Base-by-base conservation (phyloP, 768 basidiomycete genomes). In the Tricholoma terreum region DNA sequence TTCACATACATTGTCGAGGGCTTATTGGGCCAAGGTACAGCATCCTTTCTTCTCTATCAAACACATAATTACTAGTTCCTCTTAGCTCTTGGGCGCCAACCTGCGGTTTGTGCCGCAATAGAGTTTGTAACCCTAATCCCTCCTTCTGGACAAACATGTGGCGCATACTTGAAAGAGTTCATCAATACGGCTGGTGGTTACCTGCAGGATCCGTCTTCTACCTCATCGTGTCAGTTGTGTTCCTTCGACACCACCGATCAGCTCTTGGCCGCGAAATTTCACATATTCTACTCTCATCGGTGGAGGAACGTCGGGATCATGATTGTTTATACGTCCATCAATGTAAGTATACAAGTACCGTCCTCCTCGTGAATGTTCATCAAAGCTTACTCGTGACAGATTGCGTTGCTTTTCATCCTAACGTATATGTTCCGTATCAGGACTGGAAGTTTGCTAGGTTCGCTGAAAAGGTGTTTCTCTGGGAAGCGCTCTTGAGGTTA, bases 121-220 rank as follows among this genome's bases (percentile, higher is more conserved):
- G 93, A 94, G 67, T 74, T 83, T n/a, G 80, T 84, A 2, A 75
- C 74, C 1, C 65, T 94, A 59, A 64, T 81, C 5, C 84, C 88
- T 1, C 85, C 87, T 3, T 63, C 73, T 0, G 85, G 85, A 1
- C 73, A 80, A 60, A 83, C 77, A 0, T 92, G 91, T 63, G 68
- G 68, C 6, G 45, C 67, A 1, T 92, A 80, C 67, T 65, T 89
- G 58, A 52, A 67, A 17, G 57, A 72, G 0, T 92, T 80, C 67
- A 85, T 89, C 11, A 54, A 69, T 0, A 57, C 57, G 3, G 68
- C 74, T 4, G 84, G 88, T 0, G 88, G 89, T 3, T 86, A 85
- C 64, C 65, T 91, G 31, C 75, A 75, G 57, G 80, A 89, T 60
- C 72, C 80, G 0, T 63, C 75, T 22, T 80, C 85, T 1, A 77